Evolutionary conservation across 2,329 filamentous ascomycete genomes (phyloP).

Genomic region (Neonectria sp.): DNA sequence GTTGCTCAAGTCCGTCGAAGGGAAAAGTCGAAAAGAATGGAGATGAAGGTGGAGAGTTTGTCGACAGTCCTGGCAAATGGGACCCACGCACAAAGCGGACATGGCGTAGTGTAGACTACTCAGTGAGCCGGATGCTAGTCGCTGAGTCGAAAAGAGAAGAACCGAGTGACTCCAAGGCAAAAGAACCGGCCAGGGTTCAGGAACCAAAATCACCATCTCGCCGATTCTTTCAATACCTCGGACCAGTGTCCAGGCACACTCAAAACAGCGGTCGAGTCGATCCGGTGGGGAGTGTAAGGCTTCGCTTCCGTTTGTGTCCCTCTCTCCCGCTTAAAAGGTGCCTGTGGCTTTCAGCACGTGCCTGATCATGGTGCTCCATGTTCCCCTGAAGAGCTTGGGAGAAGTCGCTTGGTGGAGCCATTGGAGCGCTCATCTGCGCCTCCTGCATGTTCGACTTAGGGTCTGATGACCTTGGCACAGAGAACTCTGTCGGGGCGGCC

Average conservation of each 20-base stretch:
- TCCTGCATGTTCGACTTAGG: constrained; percentile 57
- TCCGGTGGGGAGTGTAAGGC: constrained; percentile 49
- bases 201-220: background rate
- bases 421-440: constrained; percentile 70
- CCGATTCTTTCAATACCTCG: background rate
- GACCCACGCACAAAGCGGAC: constrained; percentile 7
- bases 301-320: constrained; percentile 57
- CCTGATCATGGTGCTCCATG: constrained; percentile 27
- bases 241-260: constrained; percentile 4
- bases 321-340: constrained; percentile 43
- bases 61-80: constrained; percentile 14
- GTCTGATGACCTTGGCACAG: constrained; percentile 43
- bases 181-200: constrained; percentile 16
- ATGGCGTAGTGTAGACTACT: constrained; percentile 7
- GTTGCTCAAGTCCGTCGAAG: constrained; percentile 24
- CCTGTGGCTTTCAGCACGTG: constrained; percentile 22
- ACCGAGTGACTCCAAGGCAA: background rate
- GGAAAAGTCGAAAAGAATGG: constrained; percentile 28
- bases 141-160: constrained; percentile 3
- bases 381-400: constrained; percentile 62
- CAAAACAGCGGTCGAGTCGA: constrained; percentile 26
- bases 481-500: constrained; percentile 68
- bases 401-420: constrained; percentile 68
- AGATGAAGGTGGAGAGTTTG: constrained; percentile 13
- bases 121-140: constrained; percentile 6